Base-by-base conservation (phyloP, 495 filamentous ascomycete species). In the Penicillium cataractarum region DNA sequence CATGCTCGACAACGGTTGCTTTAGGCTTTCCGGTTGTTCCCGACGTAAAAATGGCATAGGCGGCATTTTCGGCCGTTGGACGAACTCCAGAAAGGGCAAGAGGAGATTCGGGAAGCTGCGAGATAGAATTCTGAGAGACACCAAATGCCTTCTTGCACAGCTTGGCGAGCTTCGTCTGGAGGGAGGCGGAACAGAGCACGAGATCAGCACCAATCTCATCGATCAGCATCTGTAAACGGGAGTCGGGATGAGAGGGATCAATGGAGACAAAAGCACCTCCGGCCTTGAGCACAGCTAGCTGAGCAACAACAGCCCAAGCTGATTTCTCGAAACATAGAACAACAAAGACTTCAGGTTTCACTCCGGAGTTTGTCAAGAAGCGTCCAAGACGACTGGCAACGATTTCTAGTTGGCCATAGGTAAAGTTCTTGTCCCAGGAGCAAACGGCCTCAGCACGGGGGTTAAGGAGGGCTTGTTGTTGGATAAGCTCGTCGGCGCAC, bases 281-380 rank as follows among this genome's bases (percentile, higher is more conserved):
- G 7, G 87, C 83, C 63, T 84, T 86, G 7, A 84, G 71, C 19
- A 89, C 78, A 1, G 83, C 86, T 3, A 87, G 61, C 63, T 83
- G 78, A 2, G 83, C 71, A 29, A 89, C 74, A 6, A 84, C 61
- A 13, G 79, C 76, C 83, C 82, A 87, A 0, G 74, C 75, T 0
- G 83, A 85, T 64, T 86, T 87, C 32, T 86, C 83, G 27, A 87
- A 86, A 42, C 73, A 85, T 1, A 89, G 53, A 5, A 82, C 82
- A 12, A 89, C 82, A 17, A 83, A 69, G 0, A 64, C 64, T 51
- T 82, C 80, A 0, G 74, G 73, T 13, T 62, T 70, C 17, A 86
- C 72, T 21, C 84, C 84, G 5, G 83, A 61, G 21, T 68, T 42
- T 10, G 71, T 70, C 4, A 83, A 68, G 27, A 77, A 58, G 3